A percentile compares a stretch with the other conserved stretches of the same genome.
phyloP scores from a whole-genome alignment of 768 basidiomycete species.

The Tylopilus felleus region DNA sequence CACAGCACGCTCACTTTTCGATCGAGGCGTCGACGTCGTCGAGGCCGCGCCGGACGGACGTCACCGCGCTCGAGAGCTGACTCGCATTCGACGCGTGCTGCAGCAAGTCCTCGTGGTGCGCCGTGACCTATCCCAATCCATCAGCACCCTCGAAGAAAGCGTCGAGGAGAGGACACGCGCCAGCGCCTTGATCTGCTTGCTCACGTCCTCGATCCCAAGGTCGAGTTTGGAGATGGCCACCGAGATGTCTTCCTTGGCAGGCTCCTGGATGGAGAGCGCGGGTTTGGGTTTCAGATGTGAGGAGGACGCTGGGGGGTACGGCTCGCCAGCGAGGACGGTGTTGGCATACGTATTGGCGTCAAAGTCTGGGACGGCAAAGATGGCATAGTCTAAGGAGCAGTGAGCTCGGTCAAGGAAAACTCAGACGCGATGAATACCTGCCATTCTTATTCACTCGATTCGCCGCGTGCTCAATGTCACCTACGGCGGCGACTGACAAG shows the following conservation, averaged over 20 bases:
- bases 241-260: slow-evolving; percentile 82
- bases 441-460: slow-evolving; percentile 4
- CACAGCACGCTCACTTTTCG: slow-evolving; percentile 55
- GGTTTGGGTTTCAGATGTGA: slow-evolving; percentile 17
- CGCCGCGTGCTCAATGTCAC: background rate
- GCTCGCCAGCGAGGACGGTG: slow-evolving; percentile 79
- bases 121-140: slow-evolving; percentile 56
- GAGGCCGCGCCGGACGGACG: slow-evolving; percentile 64
- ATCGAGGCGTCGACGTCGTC: slow-evolving; percentile 72
- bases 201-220: slow-evolving; percentile 86
- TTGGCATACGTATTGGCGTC: slow-evolving; percentile 91
- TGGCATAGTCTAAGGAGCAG: slow-evolving; percentile 56
- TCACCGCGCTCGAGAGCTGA: slow-evolving; percentile 66
- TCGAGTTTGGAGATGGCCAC: slow-evolving; percentile 86
- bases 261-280: slow-evolving; percentile 40
- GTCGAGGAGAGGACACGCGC: slow-evolving; percentile 41
- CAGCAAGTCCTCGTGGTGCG: slow-evolving; percentile 80
- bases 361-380: slow-evolving; percentile 73
- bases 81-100: slow-evolving; percentile 75
- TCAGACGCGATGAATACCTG: slow-evolving; percentile 16
- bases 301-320: slow-evolving; percentile 53
- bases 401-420: background rate
- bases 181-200: slow-evolving; percentile 82
- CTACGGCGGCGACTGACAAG: background rate
- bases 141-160: too few species aligned